Conservation (phyloP, 2,329 filamentous ascomycete species). For the Didymosphaeria variabile region DNA sequence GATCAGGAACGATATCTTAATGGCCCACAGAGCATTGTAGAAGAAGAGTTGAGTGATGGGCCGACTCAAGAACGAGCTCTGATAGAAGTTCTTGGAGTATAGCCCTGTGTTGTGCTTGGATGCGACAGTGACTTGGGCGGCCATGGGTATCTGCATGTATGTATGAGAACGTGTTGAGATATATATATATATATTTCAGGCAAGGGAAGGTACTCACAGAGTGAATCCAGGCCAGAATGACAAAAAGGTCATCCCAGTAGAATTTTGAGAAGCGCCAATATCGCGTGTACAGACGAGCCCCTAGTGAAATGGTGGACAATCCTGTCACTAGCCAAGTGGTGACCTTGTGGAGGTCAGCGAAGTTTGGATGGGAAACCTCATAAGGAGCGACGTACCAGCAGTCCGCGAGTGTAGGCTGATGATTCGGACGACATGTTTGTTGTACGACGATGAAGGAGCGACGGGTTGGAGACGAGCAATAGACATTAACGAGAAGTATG, state of each 20-base stretch:
- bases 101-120: conserved; percentile 7
- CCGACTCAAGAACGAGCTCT: conserved; percentile 12
- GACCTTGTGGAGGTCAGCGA: neutral
- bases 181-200: neutral
- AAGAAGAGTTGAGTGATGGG: conserved; percentile 17
- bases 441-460: neutral
- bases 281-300: conserved; percentile 10
- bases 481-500: neutral
- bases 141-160: conserved; percentile 2
- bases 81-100: neutral
- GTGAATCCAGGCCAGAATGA: conserved; percentile 14
- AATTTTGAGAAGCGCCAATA: conserved; percentile 17
- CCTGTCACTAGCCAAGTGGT: conserved; percentile 11
- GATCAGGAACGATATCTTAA: conserved; percentile 19
- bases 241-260: conserved; percentile 22
- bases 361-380: neutral
- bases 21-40: conserved; percentile 17
- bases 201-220: conserved; percentile 3
- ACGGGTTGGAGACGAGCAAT: neutral
- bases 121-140: neutral
- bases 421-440: conserved; percentile 8
- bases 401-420: neutral
- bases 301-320: conserved; percentile 10
- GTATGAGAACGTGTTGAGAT: neutral
- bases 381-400: neutral